Evolutionary conservation across 352 stramenopile species (phyloP), one percentile per base, ranked within the genome.

Genomic region (Peronospora tabacina): DNA sequence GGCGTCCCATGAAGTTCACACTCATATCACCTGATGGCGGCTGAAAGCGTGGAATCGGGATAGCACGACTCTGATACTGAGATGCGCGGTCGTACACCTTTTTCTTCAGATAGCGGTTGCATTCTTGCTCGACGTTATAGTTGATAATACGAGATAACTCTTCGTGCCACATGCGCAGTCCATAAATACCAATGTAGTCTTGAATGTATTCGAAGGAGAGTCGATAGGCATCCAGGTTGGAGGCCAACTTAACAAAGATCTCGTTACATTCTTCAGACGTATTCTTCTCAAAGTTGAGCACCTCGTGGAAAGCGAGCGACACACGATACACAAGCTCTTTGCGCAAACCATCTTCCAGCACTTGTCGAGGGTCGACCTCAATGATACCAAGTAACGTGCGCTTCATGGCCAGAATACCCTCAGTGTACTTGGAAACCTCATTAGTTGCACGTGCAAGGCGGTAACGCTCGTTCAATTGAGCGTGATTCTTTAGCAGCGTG

Each of bases 51-150:
- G 91, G 92, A 44, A 98, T 97, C 30, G 92, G 91, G 30, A 96
- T 94, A 28, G 88, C 85, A 19, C 82, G 82, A 26, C 75, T 96
- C 55, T 97, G 90, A 49, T 87, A 97, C 56, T 93, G 85, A 5
- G 86, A 97, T 11, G 84, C 73, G 17, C 76, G 68, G 55, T 96
- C 86, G 50, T 95, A 90, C 20, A 97, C 87, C 49, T 97, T 96
- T 56, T 97, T 96, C 63, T 96, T 95, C 35, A 97, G 49, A 58
- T 96, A 97, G 7, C 90, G 90, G 57, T 97, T 97, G 73, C 82
- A 92, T 63, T 98, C 94, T 49, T 97, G 87, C 61, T 98, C 92
- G n/a, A 96, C 83, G 40, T 97, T 97, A 70, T 96, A 97, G 49
- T 94, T 95, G 51, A 98, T 95, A 52, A 97, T 95, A 13, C 94